Evolutionary conservation across 1,284 basidiomycete genomes (phyloP).

Genomic region (Ceratobasidium sp.): DNA sequence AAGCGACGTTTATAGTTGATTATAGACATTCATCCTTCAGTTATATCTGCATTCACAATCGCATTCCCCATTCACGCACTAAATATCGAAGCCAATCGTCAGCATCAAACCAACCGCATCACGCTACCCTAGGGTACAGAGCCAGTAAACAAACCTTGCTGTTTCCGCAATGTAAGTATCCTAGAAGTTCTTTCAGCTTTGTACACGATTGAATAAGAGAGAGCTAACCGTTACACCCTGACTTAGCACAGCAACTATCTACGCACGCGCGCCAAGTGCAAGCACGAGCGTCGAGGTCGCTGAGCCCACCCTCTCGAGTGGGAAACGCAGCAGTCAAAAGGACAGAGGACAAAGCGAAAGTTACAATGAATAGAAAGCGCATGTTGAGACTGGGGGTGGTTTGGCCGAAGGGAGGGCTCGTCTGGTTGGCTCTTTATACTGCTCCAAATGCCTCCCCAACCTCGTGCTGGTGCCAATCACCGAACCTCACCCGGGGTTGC

Average conservation of each 20-base stretch:
- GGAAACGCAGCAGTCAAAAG: slow-evolving; percentile 2
- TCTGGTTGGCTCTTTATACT: too few species aligned
- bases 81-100: neutral
- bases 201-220: too few species aligned
- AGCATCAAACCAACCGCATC: neutral
- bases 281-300: neutral
- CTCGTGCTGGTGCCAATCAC: too few species aligned
- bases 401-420: neutral
- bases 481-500: too few species aligned
- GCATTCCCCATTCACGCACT: neutral
- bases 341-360: neutral
- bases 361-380: neutral
- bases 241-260: neutral
- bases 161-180: slow-evolving; percentile 3
- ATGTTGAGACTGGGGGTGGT: neutral
- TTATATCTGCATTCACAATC: neutral
- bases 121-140: neutral
- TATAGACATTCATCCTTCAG: too few species aligned
- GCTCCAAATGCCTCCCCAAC: too few species aligned
- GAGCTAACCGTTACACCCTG: slow-evolving; percentile 27
- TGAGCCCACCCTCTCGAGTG: neutral
- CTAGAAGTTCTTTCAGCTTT: neutral
- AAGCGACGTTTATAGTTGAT: too few species aligned
- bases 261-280: neutral
- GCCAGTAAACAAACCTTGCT: neutral